Evolutionary conservation across 2,329 filamentous ascomycete species (phyloP), one percentile per base, ranked within the genome.

Genomic region (Cordyceps militaris): DNA sequence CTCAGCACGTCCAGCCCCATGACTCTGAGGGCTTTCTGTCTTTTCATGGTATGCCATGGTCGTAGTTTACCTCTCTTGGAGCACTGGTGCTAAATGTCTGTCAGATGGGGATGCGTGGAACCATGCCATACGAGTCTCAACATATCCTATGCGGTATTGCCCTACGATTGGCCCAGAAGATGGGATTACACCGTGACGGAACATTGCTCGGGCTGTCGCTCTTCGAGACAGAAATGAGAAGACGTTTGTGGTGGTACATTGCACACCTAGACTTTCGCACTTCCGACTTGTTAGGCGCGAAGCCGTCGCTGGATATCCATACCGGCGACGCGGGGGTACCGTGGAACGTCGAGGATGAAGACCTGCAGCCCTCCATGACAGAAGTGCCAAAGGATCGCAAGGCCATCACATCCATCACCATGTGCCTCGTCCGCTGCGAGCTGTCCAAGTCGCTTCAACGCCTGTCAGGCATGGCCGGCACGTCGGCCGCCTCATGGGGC

Each of bases 91-190:
- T 50, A 23, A 44, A 21, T 43, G 10, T 24, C 2, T n/a, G 38
- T 4, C 19, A 62, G 60, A 52, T 59, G 19, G 59, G 58, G n/a
- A 32, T 59, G 8, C 53, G 60, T 43, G 34, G 51, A 38, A 26
- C 24, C 9, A 53, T 61, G 21, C 32, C 24, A 7, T 21, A 50
- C 14, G 60, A 61, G 13, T 58, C 59, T 9, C 51, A 59, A 21
- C 55, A 58, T 26, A 57, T 61, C 3, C 32, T 61, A 6, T 61
- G 52, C 6, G 61, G 60, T 0, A 57, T 60, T 23, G 69, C 70
- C 11, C 63, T 74, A 34, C 71, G 75, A 9, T 70, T 77, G 19
- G 72, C 70, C 0, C 74, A 73, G 28, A 70, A 69, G 5, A 65
- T 74, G 19, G 65, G 68, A 5, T 23, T 60, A 4, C 52, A 60